phyloP scores from a whole-genome alignment of 768 basidiomycete species.

The Naganishia onofrii region DNA sequence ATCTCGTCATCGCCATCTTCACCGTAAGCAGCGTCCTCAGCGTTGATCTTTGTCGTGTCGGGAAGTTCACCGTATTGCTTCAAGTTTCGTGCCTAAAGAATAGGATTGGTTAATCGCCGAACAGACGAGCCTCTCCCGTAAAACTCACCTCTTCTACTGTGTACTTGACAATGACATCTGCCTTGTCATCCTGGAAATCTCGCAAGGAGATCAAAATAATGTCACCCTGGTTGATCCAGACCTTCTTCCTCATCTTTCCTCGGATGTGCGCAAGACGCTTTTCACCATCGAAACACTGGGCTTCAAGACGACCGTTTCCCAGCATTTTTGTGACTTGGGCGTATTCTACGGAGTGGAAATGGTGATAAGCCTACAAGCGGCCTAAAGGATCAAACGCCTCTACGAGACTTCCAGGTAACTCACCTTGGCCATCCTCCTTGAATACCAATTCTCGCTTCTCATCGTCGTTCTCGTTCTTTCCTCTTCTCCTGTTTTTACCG shows the following conservation, averaged over 20 bases:
- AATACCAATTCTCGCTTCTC: slow-evolving; percentile 98
- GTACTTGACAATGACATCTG: slow-evolving; percentile 98
- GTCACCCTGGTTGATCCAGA: slow-evolving; percentile 98
- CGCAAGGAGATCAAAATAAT: slow-evolving; percentile 91
- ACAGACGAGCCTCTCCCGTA: too few species aligned
- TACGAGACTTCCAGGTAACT: slow-evolving; percentile 34
- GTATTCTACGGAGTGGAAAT: slow-evolving; percentile 62
- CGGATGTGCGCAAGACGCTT: slow-evolving; percentile 95
- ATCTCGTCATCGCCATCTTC: slow-evolving; percentile 49
- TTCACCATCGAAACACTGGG: slow-evolving; percentile 96
- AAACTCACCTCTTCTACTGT: slow-evolving; percentile 74
- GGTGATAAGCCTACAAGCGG: background rate
- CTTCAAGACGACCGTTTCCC: slow-evolving; percentile 94
- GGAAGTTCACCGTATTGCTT: slow-evolving; percentile 98
- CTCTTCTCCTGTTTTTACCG: slow-evolving; percentile 97
- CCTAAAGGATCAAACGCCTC: too few species aligned
- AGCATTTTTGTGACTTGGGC: slow-evolving; percentile 98
- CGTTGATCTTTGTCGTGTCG: slow-evolving; percentile 93
- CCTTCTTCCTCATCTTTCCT: slow-evolving; percentile 99
- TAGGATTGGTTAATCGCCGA: background rate
- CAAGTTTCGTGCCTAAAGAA: slow-evolving; percentile 58
- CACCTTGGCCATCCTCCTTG: slow-evolving; percentile 90
- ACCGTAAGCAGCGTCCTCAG: slow-evolving; percentile 73
- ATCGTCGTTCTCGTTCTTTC: slow-evolving; percentile 99
- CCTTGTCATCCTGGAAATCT: slow-evolving; percentile 99